Base-by-base conservation (phyloP, 805 yeast species). In the Maudiozyma bulderi region DNA sequence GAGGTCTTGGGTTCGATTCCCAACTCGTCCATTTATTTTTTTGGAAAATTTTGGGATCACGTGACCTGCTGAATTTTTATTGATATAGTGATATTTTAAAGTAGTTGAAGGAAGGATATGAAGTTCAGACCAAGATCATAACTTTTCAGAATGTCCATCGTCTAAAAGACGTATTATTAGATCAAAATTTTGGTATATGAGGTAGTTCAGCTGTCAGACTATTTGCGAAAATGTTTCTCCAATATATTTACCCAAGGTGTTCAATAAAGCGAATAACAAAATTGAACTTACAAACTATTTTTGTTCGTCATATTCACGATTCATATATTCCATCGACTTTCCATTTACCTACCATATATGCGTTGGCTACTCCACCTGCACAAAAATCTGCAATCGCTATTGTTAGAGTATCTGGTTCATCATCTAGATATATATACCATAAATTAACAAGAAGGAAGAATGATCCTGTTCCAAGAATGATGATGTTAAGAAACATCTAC, bases 351-450 rank as follows among this genome's bases (percentile, higher is more conserved):
- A 93, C 99, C 0, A 82, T 93, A 1, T 93, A 84, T 69, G 99
- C 99, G 0, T 69, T 89, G 14, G 87, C 98, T 0, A 91, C 98
- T 0, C 80, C 84, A 8, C 78, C 85, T 0, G 81, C 88, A 3
- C 58, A 56, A 0, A 74, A 83, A 51, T 77, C 97, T 0, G 99
- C 97, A 0, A 80, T 93, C 28, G 95, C 89, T 0, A 87, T 93
- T 1, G 73, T 93, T 4, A 72, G 99, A 45, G 69, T 90, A 0
- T 80, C 95, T 1, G 99, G 99, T 0, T 71, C 88, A 0, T 76
- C 76, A 28, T 73, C 86, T 2, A 46, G 56, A 20, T 50, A 60
- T 50, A 70, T 84, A 1, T 77, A 72, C 47, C 57, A 71, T 8
- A 52, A 59, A 28, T 67, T 88, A 29, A 81, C 90, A 8, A 14